Evolutionary conservation across 768 basidiomycete genomes (phyloP).

Genomic region (Pseudohyphozyma bogoriensis): DNA sequence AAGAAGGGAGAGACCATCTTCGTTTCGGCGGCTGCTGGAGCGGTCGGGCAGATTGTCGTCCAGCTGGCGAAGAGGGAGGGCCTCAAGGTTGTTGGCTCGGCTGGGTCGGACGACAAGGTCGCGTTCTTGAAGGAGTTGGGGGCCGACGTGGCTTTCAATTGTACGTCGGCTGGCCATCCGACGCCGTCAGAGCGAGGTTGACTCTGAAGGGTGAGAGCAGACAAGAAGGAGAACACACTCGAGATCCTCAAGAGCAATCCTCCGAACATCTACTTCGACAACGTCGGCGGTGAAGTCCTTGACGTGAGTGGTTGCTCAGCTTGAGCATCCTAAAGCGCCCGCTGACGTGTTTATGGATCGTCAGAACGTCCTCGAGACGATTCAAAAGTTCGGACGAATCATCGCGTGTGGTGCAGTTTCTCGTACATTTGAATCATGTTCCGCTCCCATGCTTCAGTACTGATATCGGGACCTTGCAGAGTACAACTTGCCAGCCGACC

Average conservation of each 20-base stretch:
- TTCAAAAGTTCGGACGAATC: slow-evolving; percentile 27
- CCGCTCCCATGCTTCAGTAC: no score
- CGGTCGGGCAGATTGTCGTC: slow-evolving; percentile 55
- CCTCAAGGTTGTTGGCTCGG: slow-evolving; percentile 58
- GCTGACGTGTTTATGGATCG: no score
- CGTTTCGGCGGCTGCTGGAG: slow-evolving; percentile 39
- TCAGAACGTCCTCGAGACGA: slow-evolving; percentile 23
- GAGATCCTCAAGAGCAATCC: slow-evolving; percentile 8
- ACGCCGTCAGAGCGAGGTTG: neutral
- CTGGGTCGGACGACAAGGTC: slow-evolving; percentile 64
- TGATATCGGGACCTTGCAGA: no score
- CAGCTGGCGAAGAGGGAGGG: slow-evolving; percentile 44
- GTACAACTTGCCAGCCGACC: slow-evolving; percentile 21
- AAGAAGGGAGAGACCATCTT: slow-evolving; percentile 51
- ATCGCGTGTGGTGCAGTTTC: slow-evolving; percentile 25
- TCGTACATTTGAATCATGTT: neutral
- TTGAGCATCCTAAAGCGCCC: no score
- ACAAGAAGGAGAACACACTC: slow-evolving; percentile 31
- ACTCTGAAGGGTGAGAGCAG: neutral
- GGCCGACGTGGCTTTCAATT: slow-evolving; percentile 63
- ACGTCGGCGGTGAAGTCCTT: no score
- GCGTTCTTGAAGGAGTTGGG: slow-evolving; percentile 51
- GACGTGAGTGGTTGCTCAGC: no score
- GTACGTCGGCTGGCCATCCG: slow-evolving; percentile 10
- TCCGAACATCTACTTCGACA: slow-evolving; percentile 34